phyloP scores from a whole-genome alignment of 148 eudicot species.

The Persicaria tinctoria region DNA sequence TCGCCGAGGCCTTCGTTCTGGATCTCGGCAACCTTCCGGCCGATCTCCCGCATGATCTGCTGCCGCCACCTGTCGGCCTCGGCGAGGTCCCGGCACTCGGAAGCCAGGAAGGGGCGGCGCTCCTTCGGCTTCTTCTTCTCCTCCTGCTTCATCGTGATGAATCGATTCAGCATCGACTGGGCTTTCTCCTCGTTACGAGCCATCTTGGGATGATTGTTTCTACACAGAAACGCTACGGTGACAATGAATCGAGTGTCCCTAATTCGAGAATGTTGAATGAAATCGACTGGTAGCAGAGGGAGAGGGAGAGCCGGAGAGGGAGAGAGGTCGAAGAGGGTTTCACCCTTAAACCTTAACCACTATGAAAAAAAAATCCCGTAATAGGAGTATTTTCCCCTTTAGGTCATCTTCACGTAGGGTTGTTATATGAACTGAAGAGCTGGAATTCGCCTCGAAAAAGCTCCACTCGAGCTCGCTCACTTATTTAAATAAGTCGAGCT shows the following conservation, averaged over 20 bases:
- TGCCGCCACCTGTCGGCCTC: slow-evolving; percentile 95
- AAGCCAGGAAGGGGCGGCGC: slow-evolving; percentile 74
- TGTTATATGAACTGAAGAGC: too few species aligned
- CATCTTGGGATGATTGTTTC: slow-evolving; percentile 26
- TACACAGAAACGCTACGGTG: not conserved
- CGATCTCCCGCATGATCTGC: slow-evolving; percentile 82
- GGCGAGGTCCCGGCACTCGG: slow-evolving; percentile 87
- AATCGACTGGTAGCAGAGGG: not conserved
- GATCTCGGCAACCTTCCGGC: slow-evolving; percentile 75
- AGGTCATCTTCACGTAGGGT: too few species aligned
- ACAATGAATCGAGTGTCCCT: not conserved
- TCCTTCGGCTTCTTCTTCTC: slow-evolving; percentile 86
- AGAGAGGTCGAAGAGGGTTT: not conserved
- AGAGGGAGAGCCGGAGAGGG: not conserved
- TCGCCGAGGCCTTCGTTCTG: slow-evolving; percentile 86
- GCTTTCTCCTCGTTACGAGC: slow-evolving; percentile 95
- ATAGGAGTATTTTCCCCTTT: not conserved
- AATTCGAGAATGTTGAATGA: not conserved
- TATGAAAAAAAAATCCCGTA: not conserved
- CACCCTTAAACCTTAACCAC: not conserved
- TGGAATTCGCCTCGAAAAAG: too few species aligned
- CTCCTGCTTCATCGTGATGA: slow-evolving; percentile 73
- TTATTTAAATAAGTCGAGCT: too few species aligned
- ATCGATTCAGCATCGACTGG: slow-evolving; percentile 90
- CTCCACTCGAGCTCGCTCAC: too few species aligned